Base-by-base conservation (phyloP, 1,284 basidiomycete genomes). In the Melampsora larici-populina region DNA sequence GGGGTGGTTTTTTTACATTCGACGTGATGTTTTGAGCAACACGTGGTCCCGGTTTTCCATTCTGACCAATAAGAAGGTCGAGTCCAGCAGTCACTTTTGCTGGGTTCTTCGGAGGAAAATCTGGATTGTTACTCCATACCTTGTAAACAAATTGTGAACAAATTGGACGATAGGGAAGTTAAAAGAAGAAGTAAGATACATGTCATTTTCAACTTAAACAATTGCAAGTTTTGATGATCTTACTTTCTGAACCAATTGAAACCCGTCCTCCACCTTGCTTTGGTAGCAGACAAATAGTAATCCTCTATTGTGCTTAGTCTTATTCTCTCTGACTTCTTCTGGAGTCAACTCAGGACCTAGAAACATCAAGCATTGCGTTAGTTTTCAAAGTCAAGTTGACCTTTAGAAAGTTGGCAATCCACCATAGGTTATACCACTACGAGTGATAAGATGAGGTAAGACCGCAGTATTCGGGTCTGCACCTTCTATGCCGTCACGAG, bases 211-310 rank as follows among this genome's bases (percentile, higher is more conserved):
- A n/a, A n/a, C n/a, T n/a, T n/a, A n/a, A n/a, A n/a, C n/a, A n/a
- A n/a, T n/a, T n/a, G n/a, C 1, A 36, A 36, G 36, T 36, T 36
- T 9, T 9, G 40, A 43, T 13, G 9, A 7, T 2, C 33, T 31
- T 33, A 78, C 76, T 48, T 78, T 33, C 40, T 78, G 76, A 46
- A 78, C 76, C n/a, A 78, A 78, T 60, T 78, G 76, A 29, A 78
- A 78, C 33, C 76, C 76, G 15, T 24, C 58, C 29, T 70, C 69
- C 15, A 78, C 51, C 29, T 71, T 26, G 40, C 68, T 70, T 62
- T 78, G 76, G 46, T 78, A 78, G 40, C 69, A 51, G 7, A 78
- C 76, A 60, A 78, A 78, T 29, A 78, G 43, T n/a, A 77, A 40
- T 24, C 76, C 76, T 29, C 76, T 43, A 60, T 78, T 60, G 29